Evolutionary conservation across 2,329 filamentous ascomycete species (phyloP).

Genomic region (Harringtonia lauricola): DNA sequence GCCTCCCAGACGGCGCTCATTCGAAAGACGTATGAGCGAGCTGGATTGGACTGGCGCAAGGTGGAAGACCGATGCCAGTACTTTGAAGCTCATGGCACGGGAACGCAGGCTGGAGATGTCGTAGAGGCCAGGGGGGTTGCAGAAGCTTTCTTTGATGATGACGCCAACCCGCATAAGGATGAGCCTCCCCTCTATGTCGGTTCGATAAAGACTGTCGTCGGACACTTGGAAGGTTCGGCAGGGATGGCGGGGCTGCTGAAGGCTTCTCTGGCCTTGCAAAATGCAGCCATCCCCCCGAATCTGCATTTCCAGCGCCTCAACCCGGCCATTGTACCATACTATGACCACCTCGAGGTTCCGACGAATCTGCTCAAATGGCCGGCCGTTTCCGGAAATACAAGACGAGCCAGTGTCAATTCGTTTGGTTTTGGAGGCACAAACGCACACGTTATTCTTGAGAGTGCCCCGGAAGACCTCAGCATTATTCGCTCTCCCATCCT

Average conservation of each 20-base stretch:
- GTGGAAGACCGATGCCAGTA: conserved; percentile 20
- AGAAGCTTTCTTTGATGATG: conserved; percentile 25
- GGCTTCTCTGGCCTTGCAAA: conserved; percentile 28
- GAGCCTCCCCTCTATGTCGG: conserved; percentile 24
- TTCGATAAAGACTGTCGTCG: conserved; percentile 29
- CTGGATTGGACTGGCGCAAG: conserved; percentile 25
- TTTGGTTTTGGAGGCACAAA: conserved; percentile 44
- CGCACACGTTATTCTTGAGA: conserved; percentile 37
- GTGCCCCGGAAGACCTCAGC: no score
- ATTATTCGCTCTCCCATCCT: background rate
- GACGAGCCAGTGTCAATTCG: conserved; percentile 30
- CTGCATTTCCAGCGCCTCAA: conserved; percentile 28
- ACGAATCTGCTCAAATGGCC: conserved; percentile 20
- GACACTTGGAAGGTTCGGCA: conserved; percentile 28
- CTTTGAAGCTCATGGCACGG: conserved; percentile 32
- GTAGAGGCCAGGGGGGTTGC: conserved; percentile 29
- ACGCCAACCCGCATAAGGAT: background rate
- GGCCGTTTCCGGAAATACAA: conserved; percentile 20
- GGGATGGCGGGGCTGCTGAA: conserved; percentile 34
- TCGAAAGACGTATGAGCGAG: conserved; percentile 26
- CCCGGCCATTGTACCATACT: conserved; percentile 18
- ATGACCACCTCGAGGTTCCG: no score
- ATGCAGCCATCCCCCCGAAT: conserved; percentile 27
- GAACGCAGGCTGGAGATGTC: conserved; percentile 15
- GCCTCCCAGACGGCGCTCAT: conserved; percentile 32